Base-by-base conservation (phyloP, 2,329 filamentous ascomycete genomes). In the Botrytis fragariae region DNA sequence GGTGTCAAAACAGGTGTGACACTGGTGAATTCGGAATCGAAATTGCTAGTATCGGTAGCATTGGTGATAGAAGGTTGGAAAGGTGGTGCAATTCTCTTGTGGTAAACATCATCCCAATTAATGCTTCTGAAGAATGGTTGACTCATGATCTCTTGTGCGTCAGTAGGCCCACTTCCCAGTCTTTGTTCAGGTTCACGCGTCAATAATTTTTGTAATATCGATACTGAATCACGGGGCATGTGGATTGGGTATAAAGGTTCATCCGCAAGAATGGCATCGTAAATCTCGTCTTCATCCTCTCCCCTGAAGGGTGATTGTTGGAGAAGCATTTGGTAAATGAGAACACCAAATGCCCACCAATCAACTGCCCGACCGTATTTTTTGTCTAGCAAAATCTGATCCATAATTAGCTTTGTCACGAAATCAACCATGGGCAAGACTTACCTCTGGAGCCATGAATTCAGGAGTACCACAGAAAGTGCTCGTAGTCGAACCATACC, bases 381-480 rank as follows among this genome's bases (percentile, higher is more conserved):
- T 87, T 99, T 99, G 82, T 99, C 96, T 73, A 98, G 87, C 51
- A 99, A 86, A 84, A 99, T 99, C 92, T 97, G 62, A 32, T 37
- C 20, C 6, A 10, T 45, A 29, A 77, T 80, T 71, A 86, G 83
- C 54, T 73, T 54, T 45, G 45, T 22, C 37, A 12, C 32, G 16
- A 64, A 42, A 61, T 35, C n/a, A 78, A 75, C 67, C 63, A 68
- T 68, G 39, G 51, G 60, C 35, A n/a, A 62, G 25, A 80, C 86
- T 80, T 87, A 97, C 94, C 87, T 99, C 96, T 14, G 96, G 96
- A 14, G 96, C 96, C 96, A 99, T 99, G 78, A 99, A 99, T 82
- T 99, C 96, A 25, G 96, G 96, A n/a, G 96, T 99, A 83, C 96
- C 96, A 82, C 96, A 99, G 86, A 99, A 99, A 12, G 96, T 99